These are phyloP conservation scores for Euphrasia arctica DNA, from an alignment of 305 asterid genomes.

Conservation along the genomic window DNA sequence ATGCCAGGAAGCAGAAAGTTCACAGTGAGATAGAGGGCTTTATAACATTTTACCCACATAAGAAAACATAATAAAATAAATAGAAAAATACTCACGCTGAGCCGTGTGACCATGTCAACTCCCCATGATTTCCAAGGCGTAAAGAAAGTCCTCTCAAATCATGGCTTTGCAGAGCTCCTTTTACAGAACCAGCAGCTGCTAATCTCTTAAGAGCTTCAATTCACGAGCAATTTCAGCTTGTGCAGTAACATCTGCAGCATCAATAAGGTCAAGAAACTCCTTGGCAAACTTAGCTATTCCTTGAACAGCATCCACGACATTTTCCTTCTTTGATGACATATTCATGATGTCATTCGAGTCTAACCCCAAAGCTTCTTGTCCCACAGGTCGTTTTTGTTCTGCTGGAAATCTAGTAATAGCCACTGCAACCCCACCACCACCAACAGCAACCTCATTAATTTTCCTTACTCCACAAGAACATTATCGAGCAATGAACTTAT, in stretches of 20 bases:
- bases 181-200: slow-evolving; percentile 96
- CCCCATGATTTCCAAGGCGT: slow-evolving; percentile 95
- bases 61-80: neutral
- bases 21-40: neutral
- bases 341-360: slow-evolving; percentile 86
- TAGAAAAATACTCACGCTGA: slow-evolving; percentile 59
- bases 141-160: slow-evolving; percentile 91
- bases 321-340: slow-evolving; percentile 77
- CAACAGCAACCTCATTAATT: slow-evolving; percentile 86
- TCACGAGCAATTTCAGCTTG: slow-evolving; percentile 94
- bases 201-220: slow-evolving; percentile 92
- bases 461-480: no score
- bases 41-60: neutral
- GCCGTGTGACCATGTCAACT: slow-evolving; percentile 90
- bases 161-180: slow-evolving; percentile 88
- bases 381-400: slow-evolving; percentile 92
- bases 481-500: no score
- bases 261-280: slow-evolving; percentile 87
- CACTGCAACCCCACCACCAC: slow-evolving; percentile 97
- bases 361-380: slow-evolving; percentile 85
- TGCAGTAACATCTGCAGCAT: slow-evolving; percentile 99
- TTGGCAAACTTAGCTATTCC: slow-evolving; percentile 87
- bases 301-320: slow-evolving; percentile 88
- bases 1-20: neutral
- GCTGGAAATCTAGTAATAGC: slow-evolving; percentile 96